These are phyloP conservation scores for Aspergillus calidoustus DNA, from an alignment of 2,329 filamentous ascomycete genomes.

Conservation along the genomic window DNA sequence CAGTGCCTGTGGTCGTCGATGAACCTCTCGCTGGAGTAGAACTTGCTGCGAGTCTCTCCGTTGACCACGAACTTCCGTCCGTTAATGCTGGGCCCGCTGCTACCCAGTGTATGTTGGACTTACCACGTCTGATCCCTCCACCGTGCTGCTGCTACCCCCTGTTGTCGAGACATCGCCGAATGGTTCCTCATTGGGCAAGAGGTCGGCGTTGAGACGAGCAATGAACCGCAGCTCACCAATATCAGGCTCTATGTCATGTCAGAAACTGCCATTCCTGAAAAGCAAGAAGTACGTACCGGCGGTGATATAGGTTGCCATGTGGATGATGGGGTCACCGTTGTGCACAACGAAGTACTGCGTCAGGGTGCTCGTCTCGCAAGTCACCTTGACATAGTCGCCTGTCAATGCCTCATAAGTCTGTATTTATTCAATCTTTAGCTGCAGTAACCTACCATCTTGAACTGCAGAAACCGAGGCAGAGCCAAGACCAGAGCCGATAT, in stretches of 20 bases:
- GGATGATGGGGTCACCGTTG: constrained; percentile 64
- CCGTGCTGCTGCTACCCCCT: constrained; percentile 50
- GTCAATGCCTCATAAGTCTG: not conserved
- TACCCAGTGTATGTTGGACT: constrained; percentile 1
- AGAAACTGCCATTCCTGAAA: constrained; percentile 1
- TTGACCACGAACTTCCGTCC: constrained; percentile 55
- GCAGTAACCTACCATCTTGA: constrained; percentile 36
- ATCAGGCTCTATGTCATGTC: constrained; percentile 47
- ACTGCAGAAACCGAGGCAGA: constrained; percentile 58
- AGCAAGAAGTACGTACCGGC: constrained; percentile 35
- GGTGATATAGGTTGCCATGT: constrained; percentile 66
- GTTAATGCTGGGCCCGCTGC: not conserved
- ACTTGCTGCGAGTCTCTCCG: constrained; percentile 70
- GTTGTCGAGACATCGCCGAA: constrained; percentile 63
- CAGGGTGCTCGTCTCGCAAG: constrained; percentile 62
- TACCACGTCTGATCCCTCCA: constrained; percentile 63
- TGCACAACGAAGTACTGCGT: constrained; percentile 68
- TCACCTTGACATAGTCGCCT: constrained; percentile 62
- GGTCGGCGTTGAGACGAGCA: constrained; percentile 59
- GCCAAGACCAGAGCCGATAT: constrained; percentile 65
- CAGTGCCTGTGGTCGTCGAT: constrained; percentile 71
- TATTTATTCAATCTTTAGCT: not conserved
- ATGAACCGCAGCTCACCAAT: constrained; percentile 69
- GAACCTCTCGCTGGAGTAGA: constrained; percentile 71
- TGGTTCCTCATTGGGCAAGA: constrained; percentile 58